Evolutionary conservation across 306 rosid genomes (phyloP).

Genomic region (Casuarina equisetifolia): DNA sequence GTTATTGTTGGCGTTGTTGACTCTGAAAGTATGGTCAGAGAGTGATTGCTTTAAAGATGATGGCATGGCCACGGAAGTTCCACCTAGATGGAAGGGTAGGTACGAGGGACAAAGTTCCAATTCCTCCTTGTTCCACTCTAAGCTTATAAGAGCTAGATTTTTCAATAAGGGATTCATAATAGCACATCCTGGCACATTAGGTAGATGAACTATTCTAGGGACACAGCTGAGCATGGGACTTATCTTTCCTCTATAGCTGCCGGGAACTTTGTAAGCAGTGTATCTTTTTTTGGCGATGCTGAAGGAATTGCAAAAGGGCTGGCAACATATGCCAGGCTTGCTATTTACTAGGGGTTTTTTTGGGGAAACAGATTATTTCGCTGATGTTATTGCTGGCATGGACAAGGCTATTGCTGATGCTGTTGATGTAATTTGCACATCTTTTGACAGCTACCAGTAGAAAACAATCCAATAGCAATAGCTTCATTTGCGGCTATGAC

Average conservation of each 20-base stretch:
- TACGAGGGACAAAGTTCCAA: slow-evolving; percentile 37
- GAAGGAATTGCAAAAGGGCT: slow-evolving; percentile 44
- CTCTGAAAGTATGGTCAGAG: slow-evolving; percentile 40
- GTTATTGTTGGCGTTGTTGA: slow-evolving; percentile 38
- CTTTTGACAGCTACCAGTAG: slow-evolving; percentile 30
- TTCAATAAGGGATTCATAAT: slow-evolving; percentile 43
- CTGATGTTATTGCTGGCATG: slow-evolving; percentile 48
- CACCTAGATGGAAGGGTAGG: slow-evolving; percentile 44
- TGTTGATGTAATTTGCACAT: slow-evolving; percentile 42
- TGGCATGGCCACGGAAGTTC: slow-evolving; percentile 11
- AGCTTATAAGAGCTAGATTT: slow-evolving; percentile 41
- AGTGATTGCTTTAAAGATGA: slow-evolving; percentile 34
- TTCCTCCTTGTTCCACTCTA: slow-evolving; percentile 36
- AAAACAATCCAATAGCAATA: slow-evolving; percentile 33
- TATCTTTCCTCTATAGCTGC: slow-evolving; percentile 39
- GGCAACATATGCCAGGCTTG: slow-evolving; percentile 37
- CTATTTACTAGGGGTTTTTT: slow-evolving; percentile 40
- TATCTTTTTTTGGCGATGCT: slow-evolving; percentile 39
- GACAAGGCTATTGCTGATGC: slow-evolving; percentile 38
- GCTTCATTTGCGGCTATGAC: slow-evolving; percentile 43
- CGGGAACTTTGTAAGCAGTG: slow-evolving; percentile 36
- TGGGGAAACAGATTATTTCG: slow-evolving; percentile 30
- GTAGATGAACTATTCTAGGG: slow-evolving; percentile 43
- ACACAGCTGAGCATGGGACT: slow-evolving; percentile 34
- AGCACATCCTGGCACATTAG: slow-evolving; percentile 17